Conservation (phyloP, 2,329 filamentous ascomycete species). For the Cladosporium sp. region DNA sequence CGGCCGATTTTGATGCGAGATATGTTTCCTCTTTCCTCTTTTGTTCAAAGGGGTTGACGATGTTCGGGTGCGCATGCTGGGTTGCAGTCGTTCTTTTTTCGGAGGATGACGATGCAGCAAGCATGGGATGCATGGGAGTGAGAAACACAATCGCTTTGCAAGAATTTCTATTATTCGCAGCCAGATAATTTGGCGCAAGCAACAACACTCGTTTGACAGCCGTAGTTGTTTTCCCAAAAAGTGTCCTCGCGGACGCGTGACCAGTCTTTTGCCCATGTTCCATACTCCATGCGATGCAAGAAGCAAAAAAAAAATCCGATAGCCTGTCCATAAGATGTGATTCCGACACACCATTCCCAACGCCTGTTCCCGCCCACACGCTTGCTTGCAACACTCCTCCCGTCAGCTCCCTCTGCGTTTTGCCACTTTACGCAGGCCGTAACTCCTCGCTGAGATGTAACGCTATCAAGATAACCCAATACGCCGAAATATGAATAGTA, state of each 20-base stretch:
- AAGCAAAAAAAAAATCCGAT: background rate
- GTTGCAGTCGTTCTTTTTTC: background rate
- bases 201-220: background rate
- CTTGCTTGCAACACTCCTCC: background rate
- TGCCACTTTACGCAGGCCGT: slow-evolving; percentile 21
- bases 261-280: slow-evolving; percentile 2
- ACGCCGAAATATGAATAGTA: background rate
- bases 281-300: background rate
- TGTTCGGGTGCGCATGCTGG: background rate
- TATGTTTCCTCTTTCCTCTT: background rate
- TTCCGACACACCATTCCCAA: background rate
- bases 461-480: slow-evolving; percentile 29
- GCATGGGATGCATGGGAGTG: background rate
- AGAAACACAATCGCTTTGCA: background rate
- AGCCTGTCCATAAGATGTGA: background rate
- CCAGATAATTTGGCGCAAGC: background rate
- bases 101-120: background rate
- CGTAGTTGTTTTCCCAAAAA: background rate
- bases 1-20: background rate
- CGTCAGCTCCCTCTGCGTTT: background rate
- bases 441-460: slow-evolving; percentile 36
- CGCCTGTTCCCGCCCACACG: background rate
- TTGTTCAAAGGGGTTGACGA: background rate
- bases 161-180: background rate
- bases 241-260: slow-evolving; percentile 3